These are phyloP conservation scores for Penicillium canescens DNA, from an alignment of 495 filamentous ascomycete species.

Conservation along the genomic window DNA sequence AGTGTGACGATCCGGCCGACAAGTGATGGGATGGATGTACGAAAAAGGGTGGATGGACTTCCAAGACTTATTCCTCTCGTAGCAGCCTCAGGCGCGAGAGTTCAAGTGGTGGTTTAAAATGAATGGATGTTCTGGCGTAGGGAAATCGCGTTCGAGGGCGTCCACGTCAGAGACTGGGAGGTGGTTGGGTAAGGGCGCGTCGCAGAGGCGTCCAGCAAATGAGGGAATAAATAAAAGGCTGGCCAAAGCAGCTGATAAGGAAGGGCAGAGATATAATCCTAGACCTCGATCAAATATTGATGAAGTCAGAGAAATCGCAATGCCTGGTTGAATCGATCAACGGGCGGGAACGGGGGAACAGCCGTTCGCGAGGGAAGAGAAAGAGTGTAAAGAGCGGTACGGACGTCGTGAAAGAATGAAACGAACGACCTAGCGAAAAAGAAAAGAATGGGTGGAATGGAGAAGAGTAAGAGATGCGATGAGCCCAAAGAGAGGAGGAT, in stretches of 20 bases:
- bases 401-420: constrained; percentile 47
- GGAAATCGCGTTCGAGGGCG: constrained; percentile 16
- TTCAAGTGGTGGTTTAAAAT: constrained; percentile 18
- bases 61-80: constrained; percentile 28
- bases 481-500: constrained; percentile 12
- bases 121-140: constrained; percentile 33
- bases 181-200: constrained; percentile 39
- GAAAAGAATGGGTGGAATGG: constrained; percentile 23
- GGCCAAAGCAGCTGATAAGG: constrained; percentile 44
- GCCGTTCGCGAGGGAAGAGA: constrained; percentile 32
- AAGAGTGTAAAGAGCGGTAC: constrained; percentile 29
- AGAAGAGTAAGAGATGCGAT: constrained; percentile 25
- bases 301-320: constrained; percentile 12
- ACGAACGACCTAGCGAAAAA: constrained; percentile 36
- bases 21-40: constrained; percentile 9
- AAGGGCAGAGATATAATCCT: constrained; percentile 16
- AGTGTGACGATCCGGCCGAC: constrained; percentile 12
- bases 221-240: constrained; percentile 35
- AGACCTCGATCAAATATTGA: constrained; percentile 6
- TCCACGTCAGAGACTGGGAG: constrained; percentile 31
- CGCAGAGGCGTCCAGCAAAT: constrained; percentile 41
- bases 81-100: constrained; percentile 49
- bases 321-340: constrained; percentile 34
- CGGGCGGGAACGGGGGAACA: constrained; percentile 21
- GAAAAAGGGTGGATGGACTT: constrained; percentile 19